phyloP scores from a whole-genome alignment of 2,329 filamentous ascomycete genomes.

The Colletotrichum filicis region DNA sequence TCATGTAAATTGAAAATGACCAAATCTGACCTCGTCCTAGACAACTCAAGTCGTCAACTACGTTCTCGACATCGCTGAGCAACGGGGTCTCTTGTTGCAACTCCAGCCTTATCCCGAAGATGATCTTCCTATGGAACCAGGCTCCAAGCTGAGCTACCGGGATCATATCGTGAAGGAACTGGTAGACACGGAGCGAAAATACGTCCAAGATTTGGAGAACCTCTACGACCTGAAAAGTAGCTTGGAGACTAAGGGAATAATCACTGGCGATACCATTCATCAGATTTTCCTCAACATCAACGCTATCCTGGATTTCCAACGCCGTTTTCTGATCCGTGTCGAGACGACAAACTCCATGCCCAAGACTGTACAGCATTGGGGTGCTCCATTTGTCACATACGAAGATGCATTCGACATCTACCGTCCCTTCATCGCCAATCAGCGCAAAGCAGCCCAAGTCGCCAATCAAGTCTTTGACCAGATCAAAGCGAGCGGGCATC shows the following conservation, averaged over 20 bases:
- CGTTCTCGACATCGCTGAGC: constrained; percentile 87
- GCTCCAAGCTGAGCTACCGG: constrained; percentile 77
- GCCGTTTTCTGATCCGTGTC: constrained; percentile 92
- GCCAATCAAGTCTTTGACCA: constrained; percentile 89
- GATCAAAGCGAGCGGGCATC: constrained; percentile 78
- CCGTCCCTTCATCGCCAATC: constrained; percentile 96
- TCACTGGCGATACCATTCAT: constrained; percentile 91
- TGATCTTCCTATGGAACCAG: constrained; percentile 61
- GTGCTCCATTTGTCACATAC: constrained; percentile 86
- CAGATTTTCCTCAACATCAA: constrained; percentile 98
- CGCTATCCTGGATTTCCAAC: constrained; percentile 92
- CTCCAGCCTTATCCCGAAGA: constrained; percentile 68
- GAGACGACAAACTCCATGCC: constrained; percentile 93
- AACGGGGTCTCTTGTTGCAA: constrained; percentile 78
- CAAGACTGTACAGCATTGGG: constrained; percentile 86
- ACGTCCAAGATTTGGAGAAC: constrained; percentile 96
- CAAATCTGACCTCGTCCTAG: constrained; percentile 39
- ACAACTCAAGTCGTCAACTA: constrained; percentile 93
- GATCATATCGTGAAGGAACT: constrained; percentile 93
- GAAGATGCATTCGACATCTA: constrained; percentile 93
- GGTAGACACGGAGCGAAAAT: constrained; percentile 95
- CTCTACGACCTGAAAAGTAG: constrained; percentile 91
- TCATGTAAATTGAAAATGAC: constrained; percentile 2
- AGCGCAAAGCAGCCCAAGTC: constrained; percentile 88
- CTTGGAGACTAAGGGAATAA: constrained; percentile 86